Evolutionary conservation across 2,329 filamentous ascomycete genomes (phyloP).

Genomic region (Arthrobotrys sphaeroides): DNA sequence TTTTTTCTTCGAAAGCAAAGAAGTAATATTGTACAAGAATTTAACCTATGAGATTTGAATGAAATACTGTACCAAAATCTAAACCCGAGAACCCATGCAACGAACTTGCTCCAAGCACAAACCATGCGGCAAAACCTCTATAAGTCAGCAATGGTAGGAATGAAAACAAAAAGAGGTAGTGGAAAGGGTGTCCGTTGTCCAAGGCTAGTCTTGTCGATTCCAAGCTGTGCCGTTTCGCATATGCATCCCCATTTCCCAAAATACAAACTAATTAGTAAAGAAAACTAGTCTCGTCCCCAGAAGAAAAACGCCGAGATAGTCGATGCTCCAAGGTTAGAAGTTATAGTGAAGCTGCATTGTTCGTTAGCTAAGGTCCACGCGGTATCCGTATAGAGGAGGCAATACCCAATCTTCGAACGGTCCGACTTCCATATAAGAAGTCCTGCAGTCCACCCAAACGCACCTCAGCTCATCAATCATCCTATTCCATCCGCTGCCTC

Average conservation of each 20-base stretch:
- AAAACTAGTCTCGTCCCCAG: background rate
- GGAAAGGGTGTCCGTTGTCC: too few species aligned
- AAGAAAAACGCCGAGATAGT: too few species aligned
- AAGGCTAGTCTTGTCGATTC: background rate
- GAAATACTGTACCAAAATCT: background rate
- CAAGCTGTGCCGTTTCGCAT: background rate
- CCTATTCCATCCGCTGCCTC: slow-evolving; percentile 57
- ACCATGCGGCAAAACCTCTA: too few species aligned
- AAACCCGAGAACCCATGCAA: background rate
- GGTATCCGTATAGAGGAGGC: background rate
- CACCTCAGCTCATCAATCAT: slow-evolving; percentile 57
- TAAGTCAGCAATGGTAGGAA: background rate
- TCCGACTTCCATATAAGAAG: slow-evolving; percentile 56
- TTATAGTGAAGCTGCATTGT: slow-evolving; percentile 42
- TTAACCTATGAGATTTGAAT: background rate
- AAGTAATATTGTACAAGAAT: background rate
- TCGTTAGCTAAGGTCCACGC: background rate
- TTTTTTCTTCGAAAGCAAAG: background rate
- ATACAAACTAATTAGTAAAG: background rate
- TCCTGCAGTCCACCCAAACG: slow-evolving; percentile 56
- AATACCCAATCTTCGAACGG: slow-evolving; percentile 55
- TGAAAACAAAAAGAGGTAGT: background rate
- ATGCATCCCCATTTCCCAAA: background rate
- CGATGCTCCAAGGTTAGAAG: too few species aligned
- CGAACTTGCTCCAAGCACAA: background rate